Percentiles rank a stretch among this genome's conserved stretches.
These are phyloP conservation scores for Populus ilicifolia DNA, from an alignment of 345 rosid species.

Conservation along the genomic window DNA sequence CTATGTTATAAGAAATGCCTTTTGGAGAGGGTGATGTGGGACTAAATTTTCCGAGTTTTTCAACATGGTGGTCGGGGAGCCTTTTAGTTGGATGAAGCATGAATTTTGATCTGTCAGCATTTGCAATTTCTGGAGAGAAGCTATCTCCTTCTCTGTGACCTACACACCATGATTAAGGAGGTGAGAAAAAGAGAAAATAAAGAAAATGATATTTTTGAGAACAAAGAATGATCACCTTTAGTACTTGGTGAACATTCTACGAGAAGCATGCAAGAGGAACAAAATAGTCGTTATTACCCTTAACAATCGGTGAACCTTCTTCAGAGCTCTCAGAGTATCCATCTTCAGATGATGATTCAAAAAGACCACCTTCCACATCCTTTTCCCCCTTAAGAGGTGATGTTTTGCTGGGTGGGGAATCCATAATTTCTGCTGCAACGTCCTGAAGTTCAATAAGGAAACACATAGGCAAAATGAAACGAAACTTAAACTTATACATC, in stretches of 20 bases:
- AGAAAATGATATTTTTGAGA: conserved; percentile 1
- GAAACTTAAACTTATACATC: conserved; percentile 13
- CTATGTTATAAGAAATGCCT: conserved; percentile 41
- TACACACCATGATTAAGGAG: conserved; percentile 15
- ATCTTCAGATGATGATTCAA: conserved; percentile 51
- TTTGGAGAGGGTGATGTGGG: conserved; percentile 40
- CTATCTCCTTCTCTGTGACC: conserved; percentile 31
- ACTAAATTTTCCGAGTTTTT: conserved; percentile 29
- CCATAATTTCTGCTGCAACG: conserved; percentile 35
- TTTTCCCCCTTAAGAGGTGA: conserved; percentile 29
- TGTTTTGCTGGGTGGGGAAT: conserved; percentile 35
- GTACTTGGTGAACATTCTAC: background rate
- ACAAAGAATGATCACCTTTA: background rate
- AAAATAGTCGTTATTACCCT: conserved; percentile 27
- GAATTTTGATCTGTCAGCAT: conserved; percentile 38
- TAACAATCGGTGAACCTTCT: conserved; percentile 44
- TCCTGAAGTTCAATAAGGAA: conserved; percentile 57
- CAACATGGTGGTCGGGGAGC: conserved; percentile 34
- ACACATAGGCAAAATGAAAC: conserved; percentile 26
- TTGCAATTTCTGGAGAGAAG: conserved; percentile 30
- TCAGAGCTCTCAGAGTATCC: conserved; percentile 39
- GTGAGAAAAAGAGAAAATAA: conserved; percentile 2
- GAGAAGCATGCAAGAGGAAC: background rate
- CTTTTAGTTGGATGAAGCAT: conserved; percentile 44
- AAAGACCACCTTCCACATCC: conserved; percentile 34